These are phyloP conservation scores for Starmerella vaccinii DNA, from an alignment of 805 yeast species.

Conservation along the genomic window DNA sequence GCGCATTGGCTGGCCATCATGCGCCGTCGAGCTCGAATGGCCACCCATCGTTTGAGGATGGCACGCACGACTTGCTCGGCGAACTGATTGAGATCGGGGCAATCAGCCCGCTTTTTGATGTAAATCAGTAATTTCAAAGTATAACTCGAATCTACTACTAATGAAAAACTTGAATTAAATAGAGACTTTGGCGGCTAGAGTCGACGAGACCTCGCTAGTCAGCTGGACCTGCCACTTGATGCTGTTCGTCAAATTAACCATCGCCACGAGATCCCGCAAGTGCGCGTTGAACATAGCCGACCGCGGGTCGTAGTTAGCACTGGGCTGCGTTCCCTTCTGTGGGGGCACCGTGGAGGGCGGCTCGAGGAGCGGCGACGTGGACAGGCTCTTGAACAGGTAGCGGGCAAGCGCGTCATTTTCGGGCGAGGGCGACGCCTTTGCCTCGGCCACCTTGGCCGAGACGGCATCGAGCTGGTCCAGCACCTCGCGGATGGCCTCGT, in stretches of 20 bases:
- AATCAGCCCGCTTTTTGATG: conserved; percentile 27
- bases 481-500: conserved; percentile 32
- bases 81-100: conserved; percentile 32
- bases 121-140: not conserved
- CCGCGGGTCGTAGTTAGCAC: conserved; percentile 37
- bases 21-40: not conserved
- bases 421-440: conserved; percentile 7
- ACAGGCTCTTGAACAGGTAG: conserved; percentile 42
- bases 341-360: conserved; percentile 16
- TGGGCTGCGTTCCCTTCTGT: conserved; percentile 9
- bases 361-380: conserved; percentile 31
- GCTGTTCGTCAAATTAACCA: conserved; percentile 72
- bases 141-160: not conserved
- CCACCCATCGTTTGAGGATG: conserved; percentile 12
- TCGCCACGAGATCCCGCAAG: conserved; percentile 68
- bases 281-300: conserved; percentile 59
- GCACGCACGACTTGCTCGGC: conserved; percentile 28
- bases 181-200: conserved; percentile 35
- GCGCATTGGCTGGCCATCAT: conserved; percentile 1
- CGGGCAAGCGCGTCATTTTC: conserved; percentile 43
- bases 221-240: conserved; percentile 76
- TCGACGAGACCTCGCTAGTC: conserved; percentile 47
- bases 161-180: conserved; percentile 3
- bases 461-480: conserved; percentile 31
- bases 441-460: conserved; percentile 12